Base-by-base conservation (phyloP, 352 stramenopile genomes). In the Elongisporangium undulatum region DNA sequence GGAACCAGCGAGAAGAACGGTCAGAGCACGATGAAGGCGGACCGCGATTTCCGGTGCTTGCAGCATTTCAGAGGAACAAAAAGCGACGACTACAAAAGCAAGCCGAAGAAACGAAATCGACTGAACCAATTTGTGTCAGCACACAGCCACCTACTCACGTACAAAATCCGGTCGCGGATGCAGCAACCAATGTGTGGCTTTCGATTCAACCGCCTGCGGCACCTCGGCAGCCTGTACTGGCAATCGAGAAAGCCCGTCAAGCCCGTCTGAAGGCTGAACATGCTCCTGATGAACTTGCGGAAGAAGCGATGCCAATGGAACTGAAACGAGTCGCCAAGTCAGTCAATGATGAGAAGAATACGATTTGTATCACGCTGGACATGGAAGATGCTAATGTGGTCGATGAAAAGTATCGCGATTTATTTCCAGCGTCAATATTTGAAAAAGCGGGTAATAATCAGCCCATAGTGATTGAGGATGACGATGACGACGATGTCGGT, bases 311-410 rank as follows among this genome's bases (percentile, higher is more conserved):
- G 20, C 41, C 29, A 13, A 41, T 15, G 5, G 29, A 41, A 13
- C 29, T 15, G 2, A 41, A 41, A 13, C 5, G 8, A 34, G 24
- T 34, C 24, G 3, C 24, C 29, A 41, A 41, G 29, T 20, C 26
- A 9, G 53, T 29, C 23, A 49, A 54, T 29, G 53, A 56, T 20
- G 34, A 53, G 3, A 51, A 48, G 8, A 41, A 67, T 51, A 59
- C 16, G 19, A 63, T 89, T 6, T 75, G 60, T 13, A 74, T 89
- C 48, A 65, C 71, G 7, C 67, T 89, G 59, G 82, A 86, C 17
- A 26, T 60, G 23, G 75, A 84, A 9, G 78, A 89, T 10, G 23
- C 75, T 6, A 58, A 67, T 16, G 24, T 41, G 3, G 21, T 62
- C 8, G 56, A 67, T 21, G 48, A 58, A 24, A 64, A 63, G 58